phyloP scores from a whole-genome alignment of 176 grass and related monocot genomes.

The Calamus simplicifolius region DNA sequence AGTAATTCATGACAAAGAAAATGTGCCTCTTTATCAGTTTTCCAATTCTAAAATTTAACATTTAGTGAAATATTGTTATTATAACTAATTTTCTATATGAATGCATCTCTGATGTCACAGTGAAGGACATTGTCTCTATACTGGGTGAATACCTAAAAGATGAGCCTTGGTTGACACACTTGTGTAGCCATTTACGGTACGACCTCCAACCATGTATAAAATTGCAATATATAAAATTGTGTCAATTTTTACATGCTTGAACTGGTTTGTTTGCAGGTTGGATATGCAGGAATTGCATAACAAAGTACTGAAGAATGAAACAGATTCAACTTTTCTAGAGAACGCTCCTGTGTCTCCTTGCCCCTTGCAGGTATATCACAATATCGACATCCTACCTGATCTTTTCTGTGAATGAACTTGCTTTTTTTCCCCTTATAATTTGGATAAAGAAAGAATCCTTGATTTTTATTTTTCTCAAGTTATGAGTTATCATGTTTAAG shows the following conservation, averaged over 20 bases:
- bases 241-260: background rate
- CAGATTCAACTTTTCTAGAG: constrained; percentile 31
- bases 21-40: background rate
- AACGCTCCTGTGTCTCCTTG: constrained; percentile 20
- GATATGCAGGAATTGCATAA: constrained; percentile 41
- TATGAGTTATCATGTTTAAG: constrained; percentile 13
- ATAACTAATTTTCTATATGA: background rate
- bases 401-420: background rate
- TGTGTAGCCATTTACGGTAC: constrained; percentile 72
- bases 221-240: background rate
- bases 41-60: background rate
- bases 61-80: too few relatives aligned
- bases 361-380: constrained; percentile 35
- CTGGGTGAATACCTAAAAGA: constrained; percentile 80
- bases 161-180: constrained; percentile 59
- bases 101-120: constrained; percentile 24
- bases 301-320: constrained; percentile 21
- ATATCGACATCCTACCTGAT: background rate
- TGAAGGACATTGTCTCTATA: constrained; percentile 69
- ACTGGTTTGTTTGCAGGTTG: constrained; percentile 41
- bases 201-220: constrained; percentile 11
- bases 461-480: background rate
- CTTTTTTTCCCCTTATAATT: background rate
- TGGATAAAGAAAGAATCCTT: too few relatives aligned
- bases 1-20: too few relatives aligned